Conservation (phyloP, 352 stramenopile species). For the Globisporangium heterothallicum region DNA sequence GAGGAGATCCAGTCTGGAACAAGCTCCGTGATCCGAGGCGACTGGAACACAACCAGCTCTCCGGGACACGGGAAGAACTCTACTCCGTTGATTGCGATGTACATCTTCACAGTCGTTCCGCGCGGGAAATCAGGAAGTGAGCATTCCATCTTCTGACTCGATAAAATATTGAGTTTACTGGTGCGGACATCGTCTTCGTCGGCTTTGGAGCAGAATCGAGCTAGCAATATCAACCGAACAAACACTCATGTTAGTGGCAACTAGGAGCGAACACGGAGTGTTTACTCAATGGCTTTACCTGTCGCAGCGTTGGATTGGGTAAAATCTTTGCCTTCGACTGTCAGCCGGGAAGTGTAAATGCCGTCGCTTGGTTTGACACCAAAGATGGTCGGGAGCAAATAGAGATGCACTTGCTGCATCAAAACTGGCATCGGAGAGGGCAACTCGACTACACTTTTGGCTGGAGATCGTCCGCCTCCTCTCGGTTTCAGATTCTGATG, state of each 20-base stretch:
- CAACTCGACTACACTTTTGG: too few relatives aligned
- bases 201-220: slow-evolving; percentile 33
- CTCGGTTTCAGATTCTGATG: not conserved
- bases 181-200: slow-evolving; percentile 30
- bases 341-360: slow-evolving; percentile 55
- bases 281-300: too few relatives aligned
- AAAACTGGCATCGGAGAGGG: too few relatives aligned
- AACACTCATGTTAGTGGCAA: not conserved
- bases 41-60: slow-evolving; percentile 56
- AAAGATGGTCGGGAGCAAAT: slow-evolving; percentile 36
- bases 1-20: slow-evolving; percentile 52
- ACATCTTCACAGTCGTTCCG: slow-evolving; percentile 40
- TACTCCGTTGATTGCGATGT: slow-evolving; percentile 57
- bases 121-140: slow-evolving; percentile 54
- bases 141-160: slow-evolving; percentile 44
- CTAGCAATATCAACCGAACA: slow-evolving; percentile 14
- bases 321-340: slow-evolving; percentile 48
- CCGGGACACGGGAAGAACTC: slow-evolving; percentile 50
- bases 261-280: too few relatives aligned
- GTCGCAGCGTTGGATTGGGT: slow-evolving; percentile 41
- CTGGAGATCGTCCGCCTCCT: too few relatives aligned
- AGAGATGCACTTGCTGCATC: slow-evolving; percentile 35
- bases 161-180: slow-evolving; percentile 30
- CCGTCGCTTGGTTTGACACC: slow-evolving; percentile 44
- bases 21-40: slow-evolving; percentile 42